These are phyloP conservation scores for Tylopilus rubrobrunneus DNA, from an alignment of 768 basidiomycete species.

Conservation along the genomic window DNA sequence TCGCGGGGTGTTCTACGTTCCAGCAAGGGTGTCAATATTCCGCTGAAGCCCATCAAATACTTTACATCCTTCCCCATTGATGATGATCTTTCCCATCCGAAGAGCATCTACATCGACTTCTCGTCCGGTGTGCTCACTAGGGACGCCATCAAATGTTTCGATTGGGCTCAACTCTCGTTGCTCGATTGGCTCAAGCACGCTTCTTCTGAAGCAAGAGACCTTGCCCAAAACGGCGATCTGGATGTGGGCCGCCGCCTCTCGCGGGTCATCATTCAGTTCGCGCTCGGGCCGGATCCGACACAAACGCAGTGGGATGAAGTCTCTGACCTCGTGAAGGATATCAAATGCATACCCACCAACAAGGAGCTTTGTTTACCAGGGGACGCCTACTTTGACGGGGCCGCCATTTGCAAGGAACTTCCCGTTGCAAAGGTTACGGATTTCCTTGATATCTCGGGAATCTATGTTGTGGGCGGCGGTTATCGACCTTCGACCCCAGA, in stretches of 20 bases:
- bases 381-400: constrained; percentile 79
- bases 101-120: constrained; percentile 65
- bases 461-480: neutral
- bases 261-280: constrained; percentile 64
- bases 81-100: constrained; percentile 71
- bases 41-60: constrained; percentile 58
- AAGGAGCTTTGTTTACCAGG: constrained; percentile 63
- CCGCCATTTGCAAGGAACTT: constrained; percentile 57
- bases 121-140: constrained; percentile 52
- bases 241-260: constrained; percentile 56
- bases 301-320: constrained; percentile 50
- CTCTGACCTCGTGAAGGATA: constrained; percentile 42
- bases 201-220: constrained; percentile 33
- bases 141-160: constrained; percentile 44
- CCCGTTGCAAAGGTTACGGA: constrained; percentile 1
- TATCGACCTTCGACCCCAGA: neutral
- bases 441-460: constrained; percentile 1
- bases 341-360: constrained; percentile 70
- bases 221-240: constrained; percentile 13
- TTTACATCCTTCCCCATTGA: constrained; percentile 53
- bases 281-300: constrained; percentile 60
- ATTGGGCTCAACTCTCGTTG: constrained; percentile 71
- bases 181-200: constrained; percentile 70
- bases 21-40: constrained; percentile 3
- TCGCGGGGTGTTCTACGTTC: constrained; percentile 33